These are phyloP conservation scores for Exophiala oligosperma DNA, from an alignment of 2,329 filamentous ascomycete genomes.

Conservation along the genomic window DNA sequence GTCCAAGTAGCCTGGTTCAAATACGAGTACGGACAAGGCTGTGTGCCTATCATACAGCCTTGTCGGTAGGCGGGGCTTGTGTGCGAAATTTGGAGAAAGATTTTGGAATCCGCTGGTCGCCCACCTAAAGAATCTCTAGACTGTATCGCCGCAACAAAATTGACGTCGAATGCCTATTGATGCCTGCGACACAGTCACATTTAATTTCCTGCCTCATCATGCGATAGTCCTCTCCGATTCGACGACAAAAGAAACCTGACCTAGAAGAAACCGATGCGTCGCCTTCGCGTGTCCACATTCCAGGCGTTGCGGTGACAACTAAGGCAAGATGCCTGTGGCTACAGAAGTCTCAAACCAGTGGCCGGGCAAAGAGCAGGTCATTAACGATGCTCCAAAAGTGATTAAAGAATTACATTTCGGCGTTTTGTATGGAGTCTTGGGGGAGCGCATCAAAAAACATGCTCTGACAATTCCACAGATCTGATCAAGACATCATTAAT, in stretches of 20 bases:
- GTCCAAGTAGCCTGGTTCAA: too few relatives aligned
- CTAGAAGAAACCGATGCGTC: neutral
- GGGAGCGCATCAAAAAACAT: neutral
- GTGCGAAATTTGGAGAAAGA: slow-evolving; percentile 7
- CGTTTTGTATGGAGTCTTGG: slow-evolving; percentile 64
- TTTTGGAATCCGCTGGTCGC: slow-evolving; percentile 1
- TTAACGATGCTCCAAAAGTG: slow-evolving; percentile 83
- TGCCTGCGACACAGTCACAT: too few relatives aligned
- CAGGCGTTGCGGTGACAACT: slow-evolving; percentile 11
- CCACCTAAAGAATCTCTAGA: neutral
- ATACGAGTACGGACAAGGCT: neutral
- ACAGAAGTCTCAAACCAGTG: slow-evolving; percentile 13
- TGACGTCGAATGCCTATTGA: too few relatives aligned
- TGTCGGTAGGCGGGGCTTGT: neutral
- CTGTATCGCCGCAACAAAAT: neutral
- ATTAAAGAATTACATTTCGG: slow-evolving; percentile 94
- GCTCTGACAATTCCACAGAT: slow-evolving; percentile 51
- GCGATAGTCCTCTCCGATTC: neutral
- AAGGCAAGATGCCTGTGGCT: slow-evolving; percentile 16
- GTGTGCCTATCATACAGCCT: neutral
- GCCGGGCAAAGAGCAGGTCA: slow-evolving; percentile 75
- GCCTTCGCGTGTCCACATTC: neutral
- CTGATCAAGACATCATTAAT: slow-evolving; percentile 90
- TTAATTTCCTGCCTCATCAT: slow-evolving; percentile 5
- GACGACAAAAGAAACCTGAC: too few relatives aligned